phyloP scores from a whole-genome alignment of 228 moss, liverwort and hornwort species.

The Sphagnum magellanicum region DNA sequence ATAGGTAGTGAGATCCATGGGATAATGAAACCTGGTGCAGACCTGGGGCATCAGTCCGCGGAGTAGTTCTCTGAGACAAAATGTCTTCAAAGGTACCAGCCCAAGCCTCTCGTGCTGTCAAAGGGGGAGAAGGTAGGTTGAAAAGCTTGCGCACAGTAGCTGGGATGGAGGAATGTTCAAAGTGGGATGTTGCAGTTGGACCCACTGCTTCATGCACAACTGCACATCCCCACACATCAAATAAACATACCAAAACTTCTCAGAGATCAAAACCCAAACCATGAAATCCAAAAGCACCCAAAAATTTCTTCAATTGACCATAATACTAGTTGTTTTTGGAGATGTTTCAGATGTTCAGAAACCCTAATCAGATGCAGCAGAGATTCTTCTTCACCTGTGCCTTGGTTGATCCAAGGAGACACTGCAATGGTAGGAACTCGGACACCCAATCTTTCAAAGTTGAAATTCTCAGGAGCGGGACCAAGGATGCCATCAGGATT shows the following conservation, averaged over 20 bases:
- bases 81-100: conserved; percentile 80
- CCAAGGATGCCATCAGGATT: conserved; percentile 71
- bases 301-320: too few species aligned
- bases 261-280: background rate
- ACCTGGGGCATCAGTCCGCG: conserved; percentile 80
- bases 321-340: background rate
- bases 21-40: background rate
- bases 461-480: conserved; percentile 39
- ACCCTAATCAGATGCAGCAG: background rate
- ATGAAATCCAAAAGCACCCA: background rate
- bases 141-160: conserved; percentile 74
- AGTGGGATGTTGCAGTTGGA: conserved; percentile 69
- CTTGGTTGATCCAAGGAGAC: conserved; percentile 86
- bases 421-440: conserved; percentile 79
- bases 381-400: conserved; percentile 32
- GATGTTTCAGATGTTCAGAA: background rate
- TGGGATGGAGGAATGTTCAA: conserved; percentile 84
- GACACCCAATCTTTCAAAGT: conserved; percentile 83
- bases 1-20: background rate
- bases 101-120: conserved; percentile 91
- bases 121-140: conserved; percentile 28
- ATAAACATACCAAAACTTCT: background rate
- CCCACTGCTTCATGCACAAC: conserved; percentile 73
- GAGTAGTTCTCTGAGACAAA: conserved; percentile 33
- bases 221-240: conserved; percentile 9